These are phyloP conservation scores for Zygoascus sp. DNA, from an alignment of 1,139 yeast genomes.

Conservation along the genomic window DNA sequence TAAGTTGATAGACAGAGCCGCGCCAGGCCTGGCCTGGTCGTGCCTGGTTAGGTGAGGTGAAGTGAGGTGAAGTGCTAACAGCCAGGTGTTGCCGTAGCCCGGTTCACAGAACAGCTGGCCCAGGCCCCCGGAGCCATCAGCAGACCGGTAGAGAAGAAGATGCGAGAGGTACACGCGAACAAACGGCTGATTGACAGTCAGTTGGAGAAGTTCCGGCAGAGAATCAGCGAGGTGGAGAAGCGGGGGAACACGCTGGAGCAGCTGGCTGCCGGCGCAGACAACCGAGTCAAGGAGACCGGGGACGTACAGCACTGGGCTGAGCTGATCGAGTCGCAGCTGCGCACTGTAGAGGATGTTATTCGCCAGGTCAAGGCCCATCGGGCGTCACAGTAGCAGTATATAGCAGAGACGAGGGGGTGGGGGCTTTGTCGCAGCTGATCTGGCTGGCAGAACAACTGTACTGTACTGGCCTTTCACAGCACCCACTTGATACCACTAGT, in stretches of 20 bases:
- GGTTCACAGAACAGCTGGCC: conserved; percentile 18
- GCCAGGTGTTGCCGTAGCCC: conserved; percentile 17
- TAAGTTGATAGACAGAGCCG: conserved; percentile 9
- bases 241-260: conserved; percentile 22
- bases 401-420: background rate
- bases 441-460: no score
- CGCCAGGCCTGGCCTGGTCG: no score
- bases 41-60: no score
- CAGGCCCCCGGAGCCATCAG: conserved; percentile 26
- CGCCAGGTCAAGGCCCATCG: background rate
- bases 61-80: background rate
- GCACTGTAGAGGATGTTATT: conserved; percentile 43
- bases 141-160: conserved; percentile 26
- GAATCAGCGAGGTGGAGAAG: conserved; percentile 19
- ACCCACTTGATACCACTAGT: no score
- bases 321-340: conserved; percentile 44
- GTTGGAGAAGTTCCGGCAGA: conserved; percentile 20
- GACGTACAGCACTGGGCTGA: conserved; percentile 46
- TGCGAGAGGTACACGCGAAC: conserved; percentile 27
- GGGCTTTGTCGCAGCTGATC: no score
- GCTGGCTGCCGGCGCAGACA: conserved; percentile 21
- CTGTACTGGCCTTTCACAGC: no score
- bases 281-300: conserved; percentile 33
- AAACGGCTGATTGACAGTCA: conserved; percentile 25
- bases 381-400: no score